Conservation (phyloP, 768 basidiomycete genomes). For the Boletus vermiculosoides region DNA sequence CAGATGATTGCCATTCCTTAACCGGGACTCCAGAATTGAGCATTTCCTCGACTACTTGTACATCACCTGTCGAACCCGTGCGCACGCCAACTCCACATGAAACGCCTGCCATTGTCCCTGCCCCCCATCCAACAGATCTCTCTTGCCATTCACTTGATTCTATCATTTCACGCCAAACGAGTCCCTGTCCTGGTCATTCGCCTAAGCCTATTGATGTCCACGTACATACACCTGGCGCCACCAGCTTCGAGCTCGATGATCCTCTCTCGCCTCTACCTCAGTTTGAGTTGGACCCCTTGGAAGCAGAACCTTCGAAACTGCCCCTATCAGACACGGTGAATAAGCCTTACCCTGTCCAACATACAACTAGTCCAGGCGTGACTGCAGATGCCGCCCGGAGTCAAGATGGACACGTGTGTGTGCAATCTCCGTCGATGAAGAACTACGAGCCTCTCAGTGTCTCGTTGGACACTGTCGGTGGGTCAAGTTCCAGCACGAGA, state of each 20-base stretch:
- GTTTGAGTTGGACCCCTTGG: slow-evolving; percentile 22
- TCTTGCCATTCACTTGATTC: not conserved
- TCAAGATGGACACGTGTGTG: not conserved
- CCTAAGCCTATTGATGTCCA: not conserved
- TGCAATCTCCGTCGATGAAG: slow-evolving; percentile 3
- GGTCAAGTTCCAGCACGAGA: not conserved
- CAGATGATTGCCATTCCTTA: slow-evolving; percentile 5
- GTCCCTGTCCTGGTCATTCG: not conserved
- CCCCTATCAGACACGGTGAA: slow-evolving; percentile 27
- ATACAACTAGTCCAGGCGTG: not conserved
- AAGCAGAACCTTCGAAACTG: slow-evolving; percentile 20
- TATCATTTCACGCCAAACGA: not conserved
- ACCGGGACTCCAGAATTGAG: slow-evolving; percentile 13
- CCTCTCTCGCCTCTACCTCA: slow-evolving; percentile 24
- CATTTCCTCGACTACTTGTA: slow-evolving; percentile 6
- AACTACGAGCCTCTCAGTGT: not conserved
- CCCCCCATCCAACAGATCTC: not conserved
- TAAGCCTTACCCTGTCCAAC: slow-evolving; percentile 11
- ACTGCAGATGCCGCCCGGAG: not conserved
- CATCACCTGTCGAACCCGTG: slow-evolving; percentile 12
- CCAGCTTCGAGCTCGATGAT: not conserved
- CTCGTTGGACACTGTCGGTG: not conserved
- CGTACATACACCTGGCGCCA: not conserved
- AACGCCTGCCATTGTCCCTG: not conserved
- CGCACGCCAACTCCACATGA: not conserved